Evolutionary conservation across 129 eudicot species (phyloP), one percentile per base, ranked within the genome.

Genomic region (Chrysanthemum makinoi): DNA sequence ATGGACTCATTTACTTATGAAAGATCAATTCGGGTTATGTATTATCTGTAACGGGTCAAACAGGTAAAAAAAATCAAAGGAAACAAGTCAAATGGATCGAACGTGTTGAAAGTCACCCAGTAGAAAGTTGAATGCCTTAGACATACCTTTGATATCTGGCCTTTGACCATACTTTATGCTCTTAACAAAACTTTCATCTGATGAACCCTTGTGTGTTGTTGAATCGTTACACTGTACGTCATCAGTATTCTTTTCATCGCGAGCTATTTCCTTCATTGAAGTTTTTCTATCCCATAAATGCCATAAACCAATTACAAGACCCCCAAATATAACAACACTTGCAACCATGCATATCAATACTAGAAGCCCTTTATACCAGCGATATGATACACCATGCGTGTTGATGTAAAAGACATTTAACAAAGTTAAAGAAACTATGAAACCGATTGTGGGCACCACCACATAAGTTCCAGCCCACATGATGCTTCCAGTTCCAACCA

Each of bases 311-410:
- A 89, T 75, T 10, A 84, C 79, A 39, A 77, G 56, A 63, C 98
- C 96, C 33, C 98, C 98, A 51, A 91, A 84, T 3, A 91, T 48
- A 26, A 83, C 8, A 28, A 84, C 84, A 71, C 98, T 84, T 47
- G 83, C 86, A 61, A 52, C 72, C 98, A 91, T 91, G 86, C 96
- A 86, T 49, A 73, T 77, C 6, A 88, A 10, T n/a, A 91, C 65
- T 15, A 91, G 75, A 65, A 91, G 89, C 73, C 95, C 98, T 78
- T 88, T 91, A 75, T 88, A 88, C 98, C 96, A 91, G 73, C 82
- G 86, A 52, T 55, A 65, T 15, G 79, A 12, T 68, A 88, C 57
- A 49, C 62, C 62, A 28, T 66, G 77, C 2, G 91, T 86, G 77
- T 81, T 84, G 55, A 91, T 80, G 78, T 86, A 86, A 16, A 78